Evolutionary conservation across 2,329 filamentous ascomycete genomes (phyloP).

Genomic region (Arthrobotrys megalospora): DNA sequence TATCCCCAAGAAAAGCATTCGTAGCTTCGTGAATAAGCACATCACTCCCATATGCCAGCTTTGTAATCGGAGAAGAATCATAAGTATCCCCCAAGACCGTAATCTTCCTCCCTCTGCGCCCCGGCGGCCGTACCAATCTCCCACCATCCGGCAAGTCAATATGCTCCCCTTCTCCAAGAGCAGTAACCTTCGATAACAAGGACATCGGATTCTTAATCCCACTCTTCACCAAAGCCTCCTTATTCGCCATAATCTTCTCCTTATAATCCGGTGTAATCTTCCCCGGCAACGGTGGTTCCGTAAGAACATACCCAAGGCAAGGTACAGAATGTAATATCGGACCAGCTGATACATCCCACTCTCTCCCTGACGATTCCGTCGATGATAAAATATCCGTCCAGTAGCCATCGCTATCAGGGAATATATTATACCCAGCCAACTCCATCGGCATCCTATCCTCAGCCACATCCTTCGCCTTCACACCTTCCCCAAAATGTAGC

Average conservation of each 20-base stretch:
- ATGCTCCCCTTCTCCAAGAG: slow-evolving; percentile 26
- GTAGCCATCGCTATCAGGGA: slow-evolving; percentile 50
- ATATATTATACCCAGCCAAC: slow-evolving; percentile 58
- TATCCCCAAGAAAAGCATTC: slow-evolving; percentile 61
- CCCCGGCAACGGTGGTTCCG: slow-evolving; percentile 60
- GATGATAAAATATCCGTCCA: slow-evolving; percentile 60
- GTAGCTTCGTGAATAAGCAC: slow-evolving; percentile 64
- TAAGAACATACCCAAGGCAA: slow-evolving; percentile 62
- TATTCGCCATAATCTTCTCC: slow-evolving; percentile 58
- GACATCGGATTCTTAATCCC: slow-evolving; percentile 62
- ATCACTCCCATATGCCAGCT: slow-evolving; percentile 61
- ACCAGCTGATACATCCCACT: slow-evolving; percentile 62
- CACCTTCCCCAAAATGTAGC: slow-evolving; percentile 44
- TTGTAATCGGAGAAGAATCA: slow-evolving; percentile 59
- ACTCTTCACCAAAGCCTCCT: slow-evolving; percentile 46
- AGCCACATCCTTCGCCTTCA: slow-evolving; percentile 17
- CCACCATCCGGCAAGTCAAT: slow-evolving; percentile 62
- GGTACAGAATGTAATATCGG: slow-evolving; percentile 63
- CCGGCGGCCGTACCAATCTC: slow-evolving; percentile 51
- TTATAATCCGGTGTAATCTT: slow-evolving; percentile 62
- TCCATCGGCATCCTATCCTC: slow-evolving; percentile 56
- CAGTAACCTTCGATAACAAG: slow-evolving; percentile 56
- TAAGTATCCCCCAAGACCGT: slow-evolving; percentile 63
- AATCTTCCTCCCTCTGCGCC: slow-evolving; percentile 61
- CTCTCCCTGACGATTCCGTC: slow-evolving; percentile 26